Evolutionary conservation across 805 yeast genomes (phyloP), one percentile per base, ranked within the genome.

Genomic region (Yarrowia phangngaensis): DNA sequence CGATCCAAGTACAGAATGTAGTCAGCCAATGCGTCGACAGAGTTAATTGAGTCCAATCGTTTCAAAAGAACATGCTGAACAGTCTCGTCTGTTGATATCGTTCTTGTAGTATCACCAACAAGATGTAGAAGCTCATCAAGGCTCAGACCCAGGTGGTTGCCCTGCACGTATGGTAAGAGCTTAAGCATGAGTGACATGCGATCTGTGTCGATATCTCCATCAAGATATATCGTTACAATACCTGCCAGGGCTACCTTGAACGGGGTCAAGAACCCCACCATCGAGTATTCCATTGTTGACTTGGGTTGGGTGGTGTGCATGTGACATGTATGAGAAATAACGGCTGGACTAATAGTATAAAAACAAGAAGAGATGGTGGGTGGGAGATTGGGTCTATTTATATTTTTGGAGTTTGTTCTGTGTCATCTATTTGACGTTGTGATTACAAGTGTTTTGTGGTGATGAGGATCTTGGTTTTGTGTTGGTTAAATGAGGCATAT

Each of bases 121-220:
- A 28, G 22, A 13, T 38, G 19, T 13, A 17, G 24, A 4, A 38
- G 20, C 8, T 34, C 20, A 8, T 30, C 43, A 15, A 47, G 15
- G 4, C 23, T 32, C 30, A 27, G 31, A 20, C 28, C 34, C 6
- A 35, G 33, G 16, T 31, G 32, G 30, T 23, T 41, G 2, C 48
- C 48, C 27, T 41, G 35, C 2, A 45, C 32, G 11, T 45, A 33
- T 3, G 50, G 50, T 17, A 58, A 9, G 2, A 59, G 43, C 26
- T 41, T 40, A 46, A 47, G 32, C 68, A 13, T 71, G 60, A 19
- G 56, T 56, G 17, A 15, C 27, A 54, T 46, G 30, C 53, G 52
- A 16, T 46, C 24, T 23, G 51, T 9, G n/a, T 34, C 35, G 4
- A 59, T 51, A 19, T 26, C 19, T 7, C 53, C 52, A 6, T 56